Evolutionary conservation across 1,139 yeast genomes (phyloP), one percentile per base, ranked within the genome.

Genomic region (Geotrichum macrosporum): DNA sequence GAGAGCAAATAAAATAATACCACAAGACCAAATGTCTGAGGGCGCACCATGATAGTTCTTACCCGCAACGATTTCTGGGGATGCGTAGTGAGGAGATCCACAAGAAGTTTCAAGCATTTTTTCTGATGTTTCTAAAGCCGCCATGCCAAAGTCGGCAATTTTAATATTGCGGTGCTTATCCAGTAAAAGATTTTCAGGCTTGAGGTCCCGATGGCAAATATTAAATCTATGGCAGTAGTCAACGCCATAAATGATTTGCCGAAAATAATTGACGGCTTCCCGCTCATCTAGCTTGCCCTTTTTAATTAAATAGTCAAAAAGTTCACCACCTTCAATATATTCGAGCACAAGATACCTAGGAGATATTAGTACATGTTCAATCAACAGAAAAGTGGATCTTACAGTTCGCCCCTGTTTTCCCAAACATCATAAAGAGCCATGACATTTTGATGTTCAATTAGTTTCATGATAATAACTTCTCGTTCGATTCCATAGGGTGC

Each of bases 61-160:
- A 41, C 98, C 98, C 10, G 95, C 86, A 2, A 92, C 96, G 56
- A 92, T 92, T 65, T 92, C 98, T 0, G 98, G 98, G 12, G 96
- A 85, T 1, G 97, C 98, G 67, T 92, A 92, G 67, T 92, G 98
- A 16, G 98, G 98, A 18, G 96, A 87, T 1, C 98, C 98, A 68
- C 98, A 92, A 26, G 94, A 83, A 1, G 98, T 92, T 64, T 92
- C 96, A 49, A 94, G 73, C 60, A 92, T 70, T 58, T 84, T 78
- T 57, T 83, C 94, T 49, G 79, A 77, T 31, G 94, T 83, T 65
- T 92, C 97, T 43, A 92, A 71, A 1, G 98, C 97, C n/a, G 98
- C 98, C 98, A 92, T 94, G 33, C 98, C 98, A 65, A 92, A 92
- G 68, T 92, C 98, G 12, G 98, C 98, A 57, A 92, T 89, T 65